These are phyloP conservation scores for Sclerotinia borealis DNA, from an alignment of 2,329 filamentous ascomycete genomes.

Conservation along the genomic window DNA sequence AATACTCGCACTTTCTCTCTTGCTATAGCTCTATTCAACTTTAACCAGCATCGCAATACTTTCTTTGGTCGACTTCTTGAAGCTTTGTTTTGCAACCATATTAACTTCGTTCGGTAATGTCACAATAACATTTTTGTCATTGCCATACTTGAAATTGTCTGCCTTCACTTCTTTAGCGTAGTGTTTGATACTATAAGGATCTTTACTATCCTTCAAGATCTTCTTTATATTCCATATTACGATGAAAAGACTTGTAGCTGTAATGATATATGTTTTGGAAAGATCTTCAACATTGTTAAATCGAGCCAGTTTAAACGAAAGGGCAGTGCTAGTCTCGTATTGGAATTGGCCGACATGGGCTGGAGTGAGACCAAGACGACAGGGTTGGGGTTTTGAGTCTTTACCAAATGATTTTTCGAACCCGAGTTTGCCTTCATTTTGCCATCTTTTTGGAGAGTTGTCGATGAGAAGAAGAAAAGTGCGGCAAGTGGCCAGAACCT, in stretches of 20 bases:
- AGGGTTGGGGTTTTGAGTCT: conserved; percentile 87
- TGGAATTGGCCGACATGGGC: conserved; percentile 96
- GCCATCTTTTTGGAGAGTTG: conserved; percentile 78
- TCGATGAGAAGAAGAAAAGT: conserved; percentile 95
- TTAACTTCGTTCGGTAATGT: conserved; percentile 96
- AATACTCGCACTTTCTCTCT: conserved; percentile 44
- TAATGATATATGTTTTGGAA: conserved; percentile 90
- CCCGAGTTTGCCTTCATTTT: conserved; percentile 96
- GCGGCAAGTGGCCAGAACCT: conserved; percentile 88
- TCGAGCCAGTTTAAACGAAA: conserved; percentile 83
- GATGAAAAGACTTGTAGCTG: conserved; percentile 92
- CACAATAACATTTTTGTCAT: conserved; percentile 96
- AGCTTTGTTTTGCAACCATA: conserved; percentile 82
- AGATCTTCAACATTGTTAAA: conserved; percentile 85
- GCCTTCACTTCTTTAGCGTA: conserved; percentile 95
- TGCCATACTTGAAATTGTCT: conserved; percentile 96
- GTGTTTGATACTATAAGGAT: conserved; percentile 93
- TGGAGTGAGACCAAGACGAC: conserved; percentile 80
- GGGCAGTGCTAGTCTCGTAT: conserved; percentile 82
- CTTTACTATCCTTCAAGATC: conserved; percentile 71
- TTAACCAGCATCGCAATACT: conserved; percentile 63
- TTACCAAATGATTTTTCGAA: conserved; percentile 93
- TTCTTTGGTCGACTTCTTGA: conserved; percentile 85
- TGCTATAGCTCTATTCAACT: conserved; percentile 40
- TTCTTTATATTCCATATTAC: conserved; percentile 95